Evolutionary conservation across 2,329 filamentous ascomycete genomes (phyloP).

Genomic region (Gyromitra esculenta): DNA sequence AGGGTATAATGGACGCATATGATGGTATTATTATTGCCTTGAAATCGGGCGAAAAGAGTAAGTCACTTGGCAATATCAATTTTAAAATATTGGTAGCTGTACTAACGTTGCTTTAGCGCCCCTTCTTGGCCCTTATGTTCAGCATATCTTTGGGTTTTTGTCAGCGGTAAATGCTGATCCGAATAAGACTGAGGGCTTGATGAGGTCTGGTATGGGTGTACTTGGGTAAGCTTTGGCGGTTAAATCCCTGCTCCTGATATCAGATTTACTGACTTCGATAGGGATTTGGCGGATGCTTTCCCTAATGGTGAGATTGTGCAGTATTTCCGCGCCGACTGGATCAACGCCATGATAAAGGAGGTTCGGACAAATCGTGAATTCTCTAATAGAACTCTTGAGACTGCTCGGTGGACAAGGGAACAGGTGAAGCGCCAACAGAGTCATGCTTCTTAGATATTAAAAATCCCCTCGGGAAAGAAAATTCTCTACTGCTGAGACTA

Average conservation of each 20-base stretch:
- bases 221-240: conserved; percentile 75
- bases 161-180: conserved; percentile 80
- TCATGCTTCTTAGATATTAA: conserved; percentile 51
- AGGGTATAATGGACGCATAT: conserved; percentile 99
- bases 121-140: conserved; percentile 71
- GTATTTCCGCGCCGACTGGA: conserved; percentile 89
- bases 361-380: conserved; percentile 90
- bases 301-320: conserved; percentile 85
- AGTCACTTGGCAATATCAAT: conserved; percentile 59
- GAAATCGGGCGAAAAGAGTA: conserved; percentile 82
- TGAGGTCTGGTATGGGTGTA: conserved; percentile 96
- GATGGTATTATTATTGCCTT: conserved; percentile 95
- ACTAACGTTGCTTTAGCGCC: conserved; percentile 60
- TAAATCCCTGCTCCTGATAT: background rate
- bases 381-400: conserved; percentile 82
- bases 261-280: conserved; percentile 60
- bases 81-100: conserved; percentile 57
- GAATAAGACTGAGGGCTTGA: conserved; percentile 89
- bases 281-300: conserved; percentile 93
- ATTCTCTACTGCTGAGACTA: conserved; percentile 49
- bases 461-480: conserved; percentile 34
- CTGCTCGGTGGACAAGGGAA: conserved; percentile 95
- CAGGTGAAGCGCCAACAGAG: conserved; percentile 86
- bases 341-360: conserved; percentile 89
- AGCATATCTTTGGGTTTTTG: conserved; percentile 86